Evolutionary conservation across 2,329 filamentous ascomycete genomes (phyloP).

Genomic region (Penicillium frequentans): DNA sequence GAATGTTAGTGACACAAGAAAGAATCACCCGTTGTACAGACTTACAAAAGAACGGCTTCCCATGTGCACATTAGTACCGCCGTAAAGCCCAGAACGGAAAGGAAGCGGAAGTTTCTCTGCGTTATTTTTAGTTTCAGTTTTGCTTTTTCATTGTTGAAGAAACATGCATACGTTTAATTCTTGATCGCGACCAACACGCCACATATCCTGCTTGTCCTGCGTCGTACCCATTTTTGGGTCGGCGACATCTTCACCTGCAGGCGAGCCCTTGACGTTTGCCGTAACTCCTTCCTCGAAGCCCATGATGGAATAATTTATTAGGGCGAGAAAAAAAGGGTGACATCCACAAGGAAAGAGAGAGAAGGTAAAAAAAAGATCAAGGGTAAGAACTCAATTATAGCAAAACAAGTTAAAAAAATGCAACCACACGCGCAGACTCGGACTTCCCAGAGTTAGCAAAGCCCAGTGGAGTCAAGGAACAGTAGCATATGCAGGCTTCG

Average conservation of each 20-base stretch:
- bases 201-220: constrained; percentile 35
- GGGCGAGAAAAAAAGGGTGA: background rate
- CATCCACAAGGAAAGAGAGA: background rate
- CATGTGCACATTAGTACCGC: constrained; percentile 36
- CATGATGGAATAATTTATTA: background rate
- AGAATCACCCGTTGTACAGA: background rate
- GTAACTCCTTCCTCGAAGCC: constrained; percentile 11
- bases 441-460: no score
- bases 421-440: background rate
- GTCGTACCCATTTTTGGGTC: constrained; percentile 21
- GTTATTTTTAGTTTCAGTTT: background rate
- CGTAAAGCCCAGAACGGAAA: constrained; percentile 36
- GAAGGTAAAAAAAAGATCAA: background rate
- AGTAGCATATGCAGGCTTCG: no score
- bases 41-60: constrained; percentile 26
- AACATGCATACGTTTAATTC: constrained; percentile 28
- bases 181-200: constrained; percentile 33
- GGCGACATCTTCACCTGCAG: constrained; percentile 7
- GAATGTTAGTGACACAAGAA: no score
- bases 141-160: background rate
- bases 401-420: background rate
- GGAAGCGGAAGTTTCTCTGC: constrained; percentile 36
- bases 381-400: background rate
- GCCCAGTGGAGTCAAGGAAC: background rate
- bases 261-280: constrained; percentile 18